Evolutionary conservation across 129 eudicot species (phyloP).

Genomic region (Erigeron canadensis): DNA sequence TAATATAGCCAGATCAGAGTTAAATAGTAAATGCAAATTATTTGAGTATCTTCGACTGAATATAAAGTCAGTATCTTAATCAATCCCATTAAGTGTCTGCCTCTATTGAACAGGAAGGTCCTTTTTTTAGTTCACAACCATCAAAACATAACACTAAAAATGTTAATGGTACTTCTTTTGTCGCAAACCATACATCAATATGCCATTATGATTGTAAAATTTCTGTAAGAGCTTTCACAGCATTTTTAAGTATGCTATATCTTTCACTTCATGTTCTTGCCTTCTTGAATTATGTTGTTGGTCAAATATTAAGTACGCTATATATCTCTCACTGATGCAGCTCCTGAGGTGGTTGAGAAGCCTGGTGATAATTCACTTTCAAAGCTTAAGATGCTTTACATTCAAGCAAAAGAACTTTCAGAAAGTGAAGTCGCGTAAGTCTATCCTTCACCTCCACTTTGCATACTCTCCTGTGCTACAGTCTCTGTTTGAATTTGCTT

Average conservation of each 20-base stretch:
- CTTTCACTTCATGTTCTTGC: constrained; percentile 11
- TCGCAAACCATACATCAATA: background rate
- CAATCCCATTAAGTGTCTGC: too few relatives aligned
- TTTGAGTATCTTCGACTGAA: background rate
- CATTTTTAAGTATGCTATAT: background rate
- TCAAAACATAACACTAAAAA: background rate
- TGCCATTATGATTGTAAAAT: background rate
- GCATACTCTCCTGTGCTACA: background rate
- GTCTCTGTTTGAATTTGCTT: background rate
- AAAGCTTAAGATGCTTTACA: constrained; percentile 72
- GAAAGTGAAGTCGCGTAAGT: constrained; percentile 84
- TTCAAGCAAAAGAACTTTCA: constrained; percentile 85
- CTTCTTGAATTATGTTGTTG: constrained; percentile 21
- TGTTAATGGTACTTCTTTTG: background rate
- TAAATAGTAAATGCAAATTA: background rate
- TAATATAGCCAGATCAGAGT: background rate
- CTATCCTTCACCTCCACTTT: constrained; percentile 13
- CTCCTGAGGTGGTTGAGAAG: constrained; percentile 95
- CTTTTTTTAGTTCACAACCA: background rate
- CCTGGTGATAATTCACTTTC: constrained; percentile 86
- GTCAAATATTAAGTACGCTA: background rate
- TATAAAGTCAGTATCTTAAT: background rate
- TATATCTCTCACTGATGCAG: constrained; percentile 40
- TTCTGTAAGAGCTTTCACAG: background rate
- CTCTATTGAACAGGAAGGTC: too few relatives aligned